Evolutionary conservation across 345 rosid species (phyloP).

Genomic region (Gossypium thurberi): DNA sequence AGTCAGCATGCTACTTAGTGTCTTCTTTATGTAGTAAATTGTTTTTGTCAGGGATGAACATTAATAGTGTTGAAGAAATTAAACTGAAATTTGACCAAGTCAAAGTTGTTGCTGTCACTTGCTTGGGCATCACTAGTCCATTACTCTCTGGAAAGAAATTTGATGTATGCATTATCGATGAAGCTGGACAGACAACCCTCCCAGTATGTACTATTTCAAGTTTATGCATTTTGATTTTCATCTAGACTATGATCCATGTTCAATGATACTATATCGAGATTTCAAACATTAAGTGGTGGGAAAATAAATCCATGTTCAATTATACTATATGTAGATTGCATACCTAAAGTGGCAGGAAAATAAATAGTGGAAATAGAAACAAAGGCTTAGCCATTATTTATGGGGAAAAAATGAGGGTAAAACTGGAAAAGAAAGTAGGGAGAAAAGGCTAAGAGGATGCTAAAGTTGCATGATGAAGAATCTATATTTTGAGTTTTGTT

Average conservation of each 20-base stretch:
- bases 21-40: slow-evolving; percentile 21
- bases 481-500: neutral
- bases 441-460: neutral
- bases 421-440: neutral
- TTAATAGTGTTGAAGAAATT: slow-evolving; percentile 59
- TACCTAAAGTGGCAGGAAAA: neutral
- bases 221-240: slow-evolving; percentile 11
- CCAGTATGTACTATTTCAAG: slow-evolving; percentile 54
- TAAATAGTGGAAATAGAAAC: neutral
- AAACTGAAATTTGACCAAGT: slow-evolving; percentile 59
- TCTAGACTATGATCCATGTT: slow-evolving; percentile 5
- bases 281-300: neutral
- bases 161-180: slow-evolving; percentile 94
- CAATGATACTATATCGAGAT: neutral
- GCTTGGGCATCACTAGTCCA: slow-evolving; percentile 85
- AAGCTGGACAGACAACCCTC: slow-evolving; percentile 93
- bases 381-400: neutral
- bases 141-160: slow-evolving; percentile 77
- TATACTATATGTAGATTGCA: neutral
- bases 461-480: neutral
- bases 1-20: slow-evolving; percentile 1
- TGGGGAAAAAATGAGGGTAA: neutral
- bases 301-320: slow-evolving; percentile 7
- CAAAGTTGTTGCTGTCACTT: slow-evolving; percentile 90
- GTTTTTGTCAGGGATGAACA: slow-evolving; percentile 43